Conservation (phyloP, 768 basidiomycete species). For the Agrocybe pediades region DNA sequence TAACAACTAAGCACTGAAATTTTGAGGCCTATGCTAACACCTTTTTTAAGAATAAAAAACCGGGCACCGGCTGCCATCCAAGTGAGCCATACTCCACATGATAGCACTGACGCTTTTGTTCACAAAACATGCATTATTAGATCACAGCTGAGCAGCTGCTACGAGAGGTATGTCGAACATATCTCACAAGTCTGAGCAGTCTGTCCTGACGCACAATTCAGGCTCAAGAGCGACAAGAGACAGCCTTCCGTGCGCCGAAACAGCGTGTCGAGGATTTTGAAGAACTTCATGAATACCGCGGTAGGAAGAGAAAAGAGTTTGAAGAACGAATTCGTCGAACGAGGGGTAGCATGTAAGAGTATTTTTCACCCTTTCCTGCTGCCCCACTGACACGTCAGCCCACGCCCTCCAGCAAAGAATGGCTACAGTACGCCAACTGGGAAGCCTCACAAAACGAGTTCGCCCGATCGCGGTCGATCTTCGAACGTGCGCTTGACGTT, state of each 20-base stretch:
- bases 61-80: constrained; percentile 93
- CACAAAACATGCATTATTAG: constrained; percentile 40
- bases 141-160: constrained; percentile 98
- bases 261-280: constrained; percentile 98
- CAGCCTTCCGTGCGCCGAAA: constrained; percentile 86
- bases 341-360: constrained; percentile 73
- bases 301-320: constrained; percentile 83
- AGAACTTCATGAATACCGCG: constrained; percentile 78
- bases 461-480: constrained; percentile 91
- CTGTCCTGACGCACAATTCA: too few relatives aligned
- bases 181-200: neutral
- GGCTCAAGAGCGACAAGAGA: constrained; percentile 98
- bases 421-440: constrained; percentile 87
- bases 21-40: constrained; percentile 1
- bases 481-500: constrained; percentile 95
- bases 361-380: neutral
- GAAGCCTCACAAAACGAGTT: constrained; percentile 97
- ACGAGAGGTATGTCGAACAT: constrained; percentile 65
- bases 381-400: constrained; percentile 5
- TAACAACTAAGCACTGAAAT: constrained; percentile 23
- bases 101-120: constrained; percentile 1
- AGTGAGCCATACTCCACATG: constrained; percentile 36
- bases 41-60: constrained; percentile 80
- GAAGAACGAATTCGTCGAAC: constrained; percentile 85
- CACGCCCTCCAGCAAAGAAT: constrained; percentile 66